phyloP scores from a whole-genome alignment of 805 yeast species.

The Lachancea nothofagi region DNA sequence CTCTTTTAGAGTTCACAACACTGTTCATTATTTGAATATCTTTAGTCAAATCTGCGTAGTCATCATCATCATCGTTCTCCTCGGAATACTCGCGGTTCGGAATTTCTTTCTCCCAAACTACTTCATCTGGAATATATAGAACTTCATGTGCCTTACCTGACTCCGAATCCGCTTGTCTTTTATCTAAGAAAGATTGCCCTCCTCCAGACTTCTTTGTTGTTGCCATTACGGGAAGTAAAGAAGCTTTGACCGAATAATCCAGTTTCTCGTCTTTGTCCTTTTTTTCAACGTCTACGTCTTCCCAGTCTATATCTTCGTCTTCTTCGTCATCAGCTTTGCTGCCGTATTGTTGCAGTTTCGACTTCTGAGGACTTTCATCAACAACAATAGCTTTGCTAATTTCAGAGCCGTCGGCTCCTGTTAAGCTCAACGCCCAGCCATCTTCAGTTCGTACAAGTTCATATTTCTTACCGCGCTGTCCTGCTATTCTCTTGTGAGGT shows the following conservation, averaged over 20 bases:
- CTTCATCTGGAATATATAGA: conserved; percentile 14
- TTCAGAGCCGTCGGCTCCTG: conserved; percentile 38
- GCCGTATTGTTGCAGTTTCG: conserved; percentile 9
- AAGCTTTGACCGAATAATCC: conserved; percentile 39
- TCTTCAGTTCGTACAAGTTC: conserved; percentile 67
- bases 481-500: conserved; percentile 54
- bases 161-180: conserved; percentile 21
- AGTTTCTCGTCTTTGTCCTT: conserved; percentile 18
- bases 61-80: conserved; percentile 22
- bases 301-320: conserved; percentile 54
- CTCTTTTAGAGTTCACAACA: conserved; percentile 43
- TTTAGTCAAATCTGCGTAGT: conserved; percentile 24
- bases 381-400: conserved; percentile 44
- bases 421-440: conserved; percentile 77
- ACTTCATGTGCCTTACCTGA: conserved; percentile 6
- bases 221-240: conserved; percentile 34
- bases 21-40: conserved; percentile 37
- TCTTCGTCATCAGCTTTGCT: conserved; percentile 29
- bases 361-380: conserved; percentile 32
- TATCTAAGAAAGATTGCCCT: conserved; percentile 30
- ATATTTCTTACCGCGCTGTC: conserved; percentile 75
- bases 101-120: conserved; percentile 4
- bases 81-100: conserved; percentile 7
- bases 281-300: conserved; percentile 50
- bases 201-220: conserved; percentile 19